Conservation (phyloP, 192 early-diverging fungal species). For the Podila minutissima region DNA sequence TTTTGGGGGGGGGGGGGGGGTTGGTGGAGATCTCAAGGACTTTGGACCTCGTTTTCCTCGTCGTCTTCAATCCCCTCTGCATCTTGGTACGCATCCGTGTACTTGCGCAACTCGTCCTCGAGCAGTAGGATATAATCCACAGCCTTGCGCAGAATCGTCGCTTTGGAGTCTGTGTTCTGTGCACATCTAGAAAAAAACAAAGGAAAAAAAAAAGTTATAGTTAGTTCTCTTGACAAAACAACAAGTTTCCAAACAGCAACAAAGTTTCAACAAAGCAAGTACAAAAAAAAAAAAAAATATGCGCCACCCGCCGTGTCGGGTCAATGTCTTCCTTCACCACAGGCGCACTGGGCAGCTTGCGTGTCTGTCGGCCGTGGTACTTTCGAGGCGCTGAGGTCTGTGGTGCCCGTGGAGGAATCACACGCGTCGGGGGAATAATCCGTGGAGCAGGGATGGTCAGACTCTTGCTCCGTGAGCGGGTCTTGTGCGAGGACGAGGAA, state of each 20-base stretch:
- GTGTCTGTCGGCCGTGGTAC: constrained; percentile 48
- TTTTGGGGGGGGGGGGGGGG: too few species aligned
- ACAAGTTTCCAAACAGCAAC: constrained; percentile 1
- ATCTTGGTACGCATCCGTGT: constrained; percentile 38
- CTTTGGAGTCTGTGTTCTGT: constrained; percentile 41
- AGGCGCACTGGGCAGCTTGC: constrained; percentile 17
- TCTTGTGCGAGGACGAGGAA: not conserved
- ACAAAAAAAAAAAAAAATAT: constrained; percentile 33
- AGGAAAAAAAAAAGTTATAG: not conserved
- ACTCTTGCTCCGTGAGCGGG: constrained; percentile 39
- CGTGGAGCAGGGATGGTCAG: constrained; percentile 41
- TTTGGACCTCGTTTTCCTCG: not conserved
- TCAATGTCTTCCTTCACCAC: constrained; percentile 21
- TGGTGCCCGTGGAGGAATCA: constrained; percentile 28
- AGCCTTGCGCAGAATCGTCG: constrained; percentile 43
- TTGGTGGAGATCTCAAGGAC: too few species aligned
- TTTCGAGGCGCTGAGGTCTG: constrained; percentile 44
- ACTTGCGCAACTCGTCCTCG: constrained; percentile 41
- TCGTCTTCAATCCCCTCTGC: not conserved
- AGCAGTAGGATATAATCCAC: constrained; percentile 35
- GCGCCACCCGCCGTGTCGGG: constrained; percentile 52
- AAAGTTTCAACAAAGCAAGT: not conserved
- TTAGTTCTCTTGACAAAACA: too few species aligned
- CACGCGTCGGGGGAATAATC: constrained; percentile 38
- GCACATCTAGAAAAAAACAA: constrained; percentile 24